Evolutionary conservation across 2,329 filamentous ascomycete species (phyloP).

Genomic region (Blastomyces silverae): DNA sequence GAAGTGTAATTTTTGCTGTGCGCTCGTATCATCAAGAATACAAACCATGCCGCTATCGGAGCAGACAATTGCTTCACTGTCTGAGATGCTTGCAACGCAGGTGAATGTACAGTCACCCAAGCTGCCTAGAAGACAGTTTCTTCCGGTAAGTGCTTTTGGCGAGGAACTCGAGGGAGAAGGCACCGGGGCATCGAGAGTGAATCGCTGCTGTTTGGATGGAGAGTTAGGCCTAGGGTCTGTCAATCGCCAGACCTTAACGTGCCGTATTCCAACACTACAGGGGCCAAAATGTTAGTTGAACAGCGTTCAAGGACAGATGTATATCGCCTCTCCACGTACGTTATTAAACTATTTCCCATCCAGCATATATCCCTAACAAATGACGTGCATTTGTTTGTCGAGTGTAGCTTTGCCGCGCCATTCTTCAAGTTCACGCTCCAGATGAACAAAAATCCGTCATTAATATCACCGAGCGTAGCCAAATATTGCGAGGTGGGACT

Average conservation of each 20-base stretch:
- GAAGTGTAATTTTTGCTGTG: constrained; percentile 62
- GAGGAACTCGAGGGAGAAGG: constrained; percentile 37
- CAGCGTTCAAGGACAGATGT: background rate
- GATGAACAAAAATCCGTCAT: constrained; percentile 89
- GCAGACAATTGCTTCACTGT: constrained; percentile 70
- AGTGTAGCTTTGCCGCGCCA: constrained; percentile 70
- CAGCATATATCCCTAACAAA: constrained; percentile 80
- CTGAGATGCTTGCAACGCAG: constrained; percentile 64
- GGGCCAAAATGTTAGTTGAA: constrained; percentile 18
- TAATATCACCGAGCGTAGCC: constrained; percentile 78
- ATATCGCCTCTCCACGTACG: constrained; percentile 43
- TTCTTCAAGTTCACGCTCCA: constrained; percentile 81
- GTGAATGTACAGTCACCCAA: constrained; percentile 80
- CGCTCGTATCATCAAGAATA: constrained; percentile 68
- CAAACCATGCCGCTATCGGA: constrained; percentile 88
- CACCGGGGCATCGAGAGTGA: constrained; percentile 35
- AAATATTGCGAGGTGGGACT: constrained; percentile 79
- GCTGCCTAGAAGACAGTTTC: constrained; percentile 77
- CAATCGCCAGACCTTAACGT: constrained; percentile 88
- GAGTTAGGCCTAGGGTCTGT: constrained; percentile 58
- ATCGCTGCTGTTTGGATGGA: constrained; percentile 55
- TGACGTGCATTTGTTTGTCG: constrained; percentile 87
- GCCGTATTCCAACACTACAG: constrained; percentile 64
- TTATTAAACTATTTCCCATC: constrained; percentile 78
- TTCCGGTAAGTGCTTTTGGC: constrained; percentile 68